Evolutionary conservation across 2,329 filamentous ascomycete genomes (phyloP).

Genomic region (Botrytis cinerea): DNA sequence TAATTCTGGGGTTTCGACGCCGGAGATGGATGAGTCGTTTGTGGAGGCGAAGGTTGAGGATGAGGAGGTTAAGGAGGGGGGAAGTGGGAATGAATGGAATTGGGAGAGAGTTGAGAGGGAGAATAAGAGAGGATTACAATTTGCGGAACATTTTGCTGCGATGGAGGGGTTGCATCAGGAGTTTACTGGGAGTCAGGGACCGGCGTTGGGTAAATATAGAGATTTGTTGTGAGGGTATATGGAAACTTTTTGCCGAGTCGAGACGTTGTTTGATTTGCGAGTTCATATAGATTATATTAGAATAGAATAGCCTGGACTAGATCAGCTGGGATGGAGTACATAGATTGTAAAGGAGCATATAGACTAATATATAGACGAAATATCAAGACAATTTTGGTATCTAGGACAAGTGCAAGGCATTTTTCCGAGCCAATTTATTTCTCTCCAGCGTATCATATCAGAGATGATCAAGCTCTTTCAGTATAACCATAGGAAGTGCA

Average conservation of each 20-base stretch:
- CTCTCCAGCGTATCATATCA: neutral
- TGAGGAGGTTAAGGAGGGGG: slow-evolving; percentile 18
- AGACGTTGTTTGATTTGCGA: neutral
- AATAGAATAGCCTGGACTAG: neutral
- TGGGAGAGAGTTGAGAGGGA: slow-evolving; percentile 60
- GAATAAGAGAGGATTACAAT: slow-evolving; percentile 56
- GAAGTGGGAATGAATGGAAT: slow-evolving; percentile 49
- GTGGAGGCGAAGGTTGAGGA: slow-evolving; percentile 18
- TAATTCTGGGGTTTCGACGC: slow-evolving; percentile 35
- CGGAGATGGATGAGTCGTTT: slow-evolving; percentile 25
- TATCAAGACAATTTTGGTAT: neutral
- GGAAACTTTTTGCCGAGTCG: neutral
- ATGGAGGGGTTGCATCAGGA: slow-evolving; percentile 53
- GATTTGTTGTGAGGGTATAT: slow-evolving; percentile 34
- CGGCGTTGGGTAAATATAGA: slow-evolving; percentile 41
- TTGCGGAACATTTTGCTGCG: slow-evolving; percentile 57
- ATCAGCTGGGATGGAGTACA: neutral
- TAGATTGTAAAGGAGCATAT: neutral
- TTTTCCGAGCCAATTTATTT: neutral
- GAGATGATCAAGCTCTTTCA: neutral
- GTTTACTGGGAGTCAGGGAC: slow-evolving; percentile 39
- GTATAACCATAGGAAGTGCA: neutral
- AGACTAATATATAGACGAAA: neutral
- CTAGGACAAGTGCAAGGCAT: neutral
- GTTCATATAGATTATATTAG: neutral